These are phyloP conservation scores for Rhizopus delemar DNA, from an alignment of 371 early-diverging fungal species.

Conservation along the genomic window DNA sequence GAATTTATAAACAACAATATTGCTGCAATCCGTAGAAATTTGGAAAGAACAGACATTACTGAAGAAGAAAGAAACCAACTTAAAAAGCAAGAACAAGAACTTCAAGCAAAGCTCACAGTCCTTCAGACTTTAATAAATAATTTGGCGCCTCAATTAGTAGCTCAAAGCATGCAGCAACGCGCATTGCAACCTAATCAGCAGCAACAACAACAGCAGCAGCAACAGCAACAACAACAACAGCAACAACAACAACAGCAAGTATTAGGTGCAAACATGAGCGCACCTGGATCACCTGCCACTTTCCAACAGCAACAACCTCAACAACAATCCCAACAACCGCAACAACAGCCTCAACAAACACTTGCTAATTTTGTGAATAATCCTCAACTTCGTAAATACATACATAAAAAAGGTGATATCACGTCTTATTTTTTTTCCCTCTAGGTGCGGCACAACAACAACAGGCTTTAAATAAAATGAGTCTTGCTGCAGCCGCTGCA, in stretches of 20 bases:
- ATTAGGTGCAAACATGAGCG: not conserved
- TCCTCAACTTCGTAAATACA: slow-evolving; percentile 30
- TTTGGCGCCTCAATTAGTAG: slow-evolving; percentile 31
- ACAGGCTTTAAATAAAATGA: slow-evolving; percentile 25
- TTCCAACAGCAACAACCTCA: slow-evolving; percentile 21
- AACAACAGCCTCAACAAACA: slow-evolving; percentile 1
- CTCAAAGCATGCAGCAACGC: slow-evolving; percentile 32
- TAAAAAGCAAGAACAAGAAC: slow-evolving; percentile 34
- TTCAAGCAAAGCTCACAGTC: slow-evolving; percentile 30
- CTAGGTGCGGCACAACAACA: slow-evolving; percentile 21
- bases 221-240: not conserved
- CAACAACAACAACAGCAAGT: slow-evolving; percentile 4
- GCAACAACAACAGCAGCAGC: slow-evolving; percentile 15
- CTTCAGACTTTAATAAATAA: slow-evolving; percentile 37
- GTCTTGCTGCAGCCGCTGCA: slow-evolving; percentile 13
- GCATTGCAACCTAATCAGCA: slow-evolving; percentile 12
- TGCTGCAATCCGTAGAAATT: slow-evolving; percentile 27
- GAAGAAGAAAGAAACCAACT: slow-evolving; percentile 31
- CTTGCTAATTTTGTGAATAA: slow-evolving; percentile 20
- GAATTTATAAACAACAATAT: slow-evolving; percentile 35
- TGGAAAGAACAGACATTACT: slow-evolving; percentile 40
- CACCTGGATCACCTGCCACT: slow-evolving; percentile 29
- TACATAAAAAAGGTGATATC: too few species aligned
- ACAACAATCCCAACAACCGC: slow-evolving; percentile 11
- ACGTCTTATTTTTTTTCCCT: too few species aligned